phyloP scores from a whole-genome alignment of 441 rosid species.

The Pelargonium myrrhifolium region DNA sequence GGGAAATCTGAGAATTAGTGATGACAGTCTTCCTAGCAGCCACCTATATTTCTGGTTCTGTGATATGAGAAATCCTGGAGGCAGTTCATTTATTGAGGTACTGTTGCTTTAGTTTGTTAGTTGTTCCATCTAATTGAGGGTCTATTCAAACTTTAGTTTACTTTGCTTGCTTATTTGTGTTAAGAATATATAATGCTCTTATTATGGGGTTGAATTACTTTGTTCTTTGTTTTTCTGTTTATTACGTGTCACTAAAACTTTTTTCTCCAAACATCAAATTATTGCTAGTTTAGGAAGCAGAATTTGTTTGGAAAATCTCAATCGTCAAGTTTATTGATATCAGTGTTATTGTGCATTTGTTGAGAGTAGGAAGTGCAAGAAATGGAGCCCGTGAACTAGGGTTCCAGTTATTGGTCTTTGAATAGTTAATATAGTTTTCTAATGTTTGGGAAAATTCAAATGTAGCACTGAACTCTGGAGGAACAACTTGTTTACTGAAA shows the following conservation, averaged over 20 bases:
- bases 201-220: constrained; percentile 8
- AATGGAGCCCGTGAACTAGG: background rate
- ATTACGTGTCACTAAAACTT: background rate
- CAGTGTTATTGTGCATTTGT: background rate
- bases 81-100: constrained; percentile 98
- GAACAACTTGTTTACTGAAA: background rate
- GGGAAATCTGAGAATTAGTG: constrained; percentile 95
- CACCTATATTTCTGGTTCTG: constrained; percentile 96
- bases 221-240: background rate
- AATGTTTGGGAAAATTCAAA: background rate
- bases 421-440: background rate
- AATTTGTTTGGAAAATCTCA: constrained; percentile 3
- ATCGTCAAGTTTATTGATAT: background rate
- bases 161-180: background rate
- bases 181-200: background rate
- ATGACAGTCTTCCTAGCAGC: constrained; percentile 73
- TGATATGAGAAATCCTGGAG: constrained; percentile 98
- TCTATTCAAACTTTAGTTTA: background rate
- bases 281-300: background rate
- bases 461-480: background rate
- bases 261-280: background rate
- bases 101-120: constrained; percentile 15
- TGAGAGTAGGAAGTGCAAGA: background rate
- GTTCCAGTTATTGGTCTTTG: background rate
- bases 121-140: constrained; percentile 10